These are phyloP conservation scores for Fonsecaea erecta DNA, from an alignment of 2,329 filamentous ascomycete species.

Conservation along the genomic window DNA sequence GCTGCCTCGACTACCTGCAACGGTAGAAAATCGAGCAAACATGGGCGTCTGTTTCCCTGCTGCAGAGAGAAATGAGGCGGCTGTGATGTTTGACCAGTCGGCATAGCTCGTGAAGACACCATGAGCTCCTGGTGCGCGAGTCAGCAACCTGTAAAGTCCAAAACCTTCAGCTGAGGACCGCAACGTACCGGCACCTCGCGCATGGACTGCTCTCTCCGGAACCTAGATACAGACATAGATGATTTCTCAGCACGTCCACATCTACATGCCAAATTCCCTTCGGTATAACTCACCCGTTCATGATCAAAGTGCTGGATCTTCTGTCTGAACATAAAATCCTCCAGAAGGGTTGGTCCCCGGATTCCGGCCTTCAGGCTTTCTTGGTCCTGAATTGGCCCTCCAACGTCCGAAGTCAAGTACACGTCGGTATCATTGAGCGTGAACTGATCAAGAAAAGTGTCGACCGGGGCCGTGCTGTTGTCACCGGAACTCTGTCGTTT, in stretches of 20 bases:
- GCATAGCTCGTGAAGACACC: constrained; percentile 7
- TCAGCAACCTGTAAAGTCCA: neutral
- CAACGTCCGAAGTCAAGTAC: constrained; percentile 2
- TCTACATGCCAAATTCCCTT: no score
- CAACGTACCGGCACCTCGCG: constrained; percentile 1
- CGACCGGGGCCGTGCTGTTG: neutral
- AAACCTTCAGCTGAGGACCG: neutral
- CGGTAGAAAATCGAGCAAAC: constrained; percentile 5
- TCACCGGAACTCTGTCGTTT: neutral
- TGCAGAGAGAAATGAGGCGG: constrained; percentile 6
- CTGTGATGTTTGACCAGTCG: constrained; percentile 11
- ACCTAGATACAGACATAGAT: neutral
- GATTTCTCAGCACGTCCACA: neutral
- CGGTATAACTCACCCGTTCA: constrained; percentile 2
- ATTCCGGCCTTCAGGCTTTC: constrained; percentile 3
- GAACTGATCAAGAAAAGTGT: constrained; percentile 11
- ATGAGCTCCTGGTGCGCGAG: neutral
- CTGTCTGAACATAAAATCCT: constrained; percentile 14
- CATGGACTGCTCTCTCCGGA: constrained; percentile 8
- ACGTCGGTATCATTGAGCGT: constrained; percentile 10
- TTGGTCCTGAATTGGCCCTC: constrained; percentile 4
- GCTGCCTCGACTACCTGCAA: constrained; percentile 8
- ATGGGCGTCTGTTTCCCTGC: constrained; percentile 5
- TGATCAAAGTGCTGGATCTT: constrained; percentile 17
- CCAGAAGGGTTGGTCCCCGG: constrained; percentile 3